A percentile compares a stretch with the other conserved stretches of the same genome.
Conservation (phyloP, 805 yeast genomes). For the Zygosaccharomyces rouxii region DNA sequence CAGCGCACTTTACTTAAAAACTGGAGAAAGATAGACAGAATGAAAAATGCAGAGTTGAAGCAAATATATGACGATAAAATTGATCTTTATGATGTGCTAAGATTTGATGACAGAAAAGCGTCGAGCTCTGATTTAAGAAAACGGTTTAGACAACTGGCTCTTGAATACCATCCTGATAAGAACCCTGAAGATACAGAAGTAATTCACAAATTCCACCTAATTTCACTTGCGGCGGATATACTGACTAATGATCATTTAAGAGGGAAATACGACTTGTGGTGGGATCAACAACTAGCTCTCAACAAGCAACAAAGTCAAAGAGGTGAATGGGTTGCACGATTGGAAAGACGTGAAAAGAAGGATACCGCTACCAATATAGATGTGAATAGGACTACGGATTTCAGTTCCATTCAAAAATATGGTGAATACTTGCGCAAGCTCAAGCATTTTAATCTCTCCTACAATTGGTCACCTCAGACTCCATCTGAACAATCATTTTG, state of each 20-base stretch:
- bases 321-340: background rate
- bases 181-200: conserved; percentile 14
- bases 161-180: conserved; percentile 31
- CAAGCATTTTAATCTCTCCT: conserved; percentile 25
- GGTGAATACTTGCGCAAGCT: conserved; percentile 28
- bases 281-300: background rate
- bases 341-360: conserved; percentile 1
- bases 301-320: background rate
- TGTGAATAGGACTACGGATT: background rate
- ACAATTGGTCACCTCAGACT: conserved; percentile 21
- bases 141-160: conserved; percentile 23
- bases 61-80: conserved; percentile 7
- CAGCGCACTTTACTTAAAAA: background rate
- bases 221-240: conserved; percentile 28
- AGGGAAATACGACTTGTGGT: conserved; percentile 26
- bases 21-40: background rate
- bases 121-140: conserved; percentile 25
- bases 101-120: conserved; percentile 41
- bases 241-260: conserved; percentile 21
- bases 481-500: conserved; percentile 6
- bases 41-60: conserved; percentile 12
- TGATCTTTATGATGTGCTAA: conserved; percentile 42
- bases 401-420: conserved; percentile 19
- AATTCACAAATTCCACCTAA: conserved; percentile 22
- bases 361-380: background rate